Evolutionary conservation across 441 rosid genomes (phyloP), one percentile per base, ranked within the genome.

Genomic region (Pelargonium myrrhifolium): DNA sequence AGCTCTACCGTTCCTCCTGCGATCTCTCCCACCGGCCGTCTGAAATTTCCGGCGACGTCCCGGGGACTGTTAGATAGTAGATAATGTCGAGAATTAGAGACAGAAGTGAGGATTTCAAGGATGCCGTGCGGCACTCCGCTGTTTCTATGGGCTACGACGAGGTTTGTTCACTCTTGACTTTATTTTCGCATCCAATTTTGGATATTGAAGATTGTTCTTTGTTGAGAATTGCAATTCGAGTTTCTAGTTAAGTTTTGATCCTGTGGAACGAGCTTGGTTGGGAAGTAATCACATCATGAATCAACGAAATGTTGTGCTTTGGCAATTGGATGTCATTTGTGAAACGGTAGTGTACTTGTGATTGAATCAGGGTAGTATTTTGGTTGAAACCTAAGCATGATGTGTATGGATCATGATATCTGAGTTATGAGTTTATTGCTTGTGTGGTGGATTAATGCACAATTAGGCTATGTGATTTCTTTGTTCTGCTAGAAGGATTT

Each of bases 91-190:
- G 81, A 82, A 72, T 86, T 68, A 86, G 92, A 77, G 99, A 94
- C 65, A 84, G 96, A 68, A 87, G 86, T 18, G 98, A 92, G 79
- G 98, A 94, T 80, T 94, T 89, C 72, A 94, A 90, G 75, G 99
- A 94, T 72, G 88, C 84, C 20, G 89, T 84, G 69, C 85, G 98
- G 42, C 85, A 75, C 62, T 45, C 84, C 6, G 96, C 96, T 49
- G 78, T 85, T 64, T 84, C 93, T 39, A 63, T 74, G 39, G 97
- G 97, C 28, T 89, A 81, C 69, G 76, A 78, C 35, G 99, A 94
- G 96, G 99, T 92, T 31, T 68, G 60, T 26, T 40, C 40, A 3
- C 4, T 22, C 26, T 5, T 56, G 20, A 10, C 15, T 69, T 72
- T 20, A 11, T 51, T 67, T 37, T 67, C 35, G 0, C 31, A 73